Evolutionary conservation across 108 stramenopile genomes (phyloP), one percentile per base, ranked within the genome.

Genomic region (Fragilaria crotonensis): DNA sequence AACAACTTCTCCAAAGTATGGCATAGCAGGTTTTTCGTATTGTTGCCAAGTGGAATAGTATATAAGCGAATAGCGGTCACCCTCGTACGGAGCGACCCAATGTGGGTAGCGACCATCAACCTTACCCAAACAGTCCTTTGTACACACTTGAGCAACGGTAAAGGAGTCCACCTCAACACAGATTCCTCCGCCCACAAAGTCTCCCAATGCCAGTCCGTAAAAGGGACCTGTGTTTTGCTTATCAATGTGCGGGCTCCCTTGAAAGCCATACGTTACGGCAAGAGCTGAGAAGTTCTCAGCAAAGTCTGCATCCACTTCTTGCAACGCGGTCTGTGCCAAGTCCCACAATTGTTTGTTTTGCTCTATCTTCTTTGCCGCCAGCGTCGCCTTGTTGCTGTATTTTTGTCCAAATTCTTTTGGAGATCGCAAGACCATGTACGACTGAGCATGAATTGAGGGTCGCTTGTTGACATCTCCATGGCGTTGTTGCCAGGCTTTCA

Each of bases 31-130:
- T 46, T 19, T 19, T 46, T 19, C 4, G 22, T 46, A 46, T 4
- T 19, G 19, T 46, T 46, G 45, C 45, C 19, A 46, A n/a, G 75
- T 76, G 21, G 49, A 47, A 33, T 76, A 76, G 48, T 70, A 81
- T 19, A 81, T 78, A 60, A 81, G 54, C 3, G 80, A 81, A 63
- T 72, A 81, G 32, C 80, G 58, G 1, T 66, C 60, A 5, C 68
- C 72, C 27, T 63, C 67, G 52, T 82, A 80, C 7, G 65, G 72
- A 25, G 79, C 65, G 22, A 86, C 81, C 81, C 81, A 86, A 56
- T 86, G 85, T 5, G 77, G 77, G 47, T 70, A 86, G 20, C 85
- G 70, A 4, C 85, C 85, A 54, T 87, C 85, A 20, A 87, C 78
- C 59, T 81, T 83, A 21, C 66, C 85, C 7, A 83, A 68, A 9